These are phyloP conservation scores for Acanthamoeba sp. DNA, from an alignment of 208 protist genomes.

Conservation along the genomic window DNA sequence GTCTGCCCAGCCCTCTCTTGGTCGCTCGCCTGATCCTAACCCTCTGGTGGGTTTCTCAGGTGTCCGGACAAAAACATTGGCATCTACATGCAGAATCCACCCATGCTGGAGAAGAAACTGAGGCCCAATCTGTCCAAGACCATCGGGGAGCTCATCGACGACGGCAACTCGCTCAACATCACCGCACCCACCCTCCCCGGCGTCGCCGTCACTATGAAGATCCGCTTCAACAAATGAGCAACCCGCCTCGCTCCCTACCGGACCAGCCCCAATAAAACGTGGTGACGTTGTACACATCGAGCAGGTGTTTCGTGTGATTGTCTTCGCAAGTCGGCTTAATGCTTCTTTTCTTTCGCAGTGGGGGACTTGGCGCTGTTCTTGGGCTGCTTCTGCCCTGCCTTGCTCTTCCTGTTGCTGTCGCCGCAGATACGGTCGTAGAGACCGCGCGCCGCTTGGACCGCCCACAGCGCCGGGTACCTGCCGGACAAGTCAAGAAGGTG, in stretches of 20 bases:
- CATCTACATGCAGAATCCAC: conserved; percentile 61
- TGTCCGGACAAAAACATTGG: conserved; percentile 37
- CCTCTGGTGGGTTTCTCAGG: not conserved
- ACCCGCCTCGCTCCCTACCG: too few species aligned
- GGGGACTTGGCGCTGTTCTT: too few species aligned
- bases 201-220: conserved; percentile 39
- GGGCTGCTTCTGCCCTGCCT: not conserved
- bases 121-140: conserved; percentile 58
- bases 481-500: not conserved
- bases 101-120: conserved; percentile 51
- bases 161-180: conserved; percentile 41
- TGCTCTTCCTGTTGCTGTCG: not conserved
- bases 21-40: too few species aligned
- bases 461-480: conserved; percentile 35
- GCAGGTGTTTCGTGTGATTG: too few species aligned
- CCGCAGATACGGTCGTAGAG: not conserved
- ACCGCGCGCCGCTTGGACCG: not conserved
- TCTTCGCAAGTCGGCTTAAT: too few species aligned
- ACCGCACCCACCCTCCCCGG: conserved; percentile 30
- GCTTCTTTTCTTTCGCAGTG: not conserved
- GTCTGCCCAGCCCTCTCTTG: too few species aligned
- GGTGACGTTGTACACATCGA: too few species aligned
- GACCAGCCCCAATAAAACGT: too few species aligned
- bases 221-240: conserved; percentile 20
- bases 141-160: conserved; percentile 47